These are phyloP conservation scores for Rostrohypoxylon terebratum DNA, from an alignment of 495 filamentous ascomycete genomes.

Conservation along the genomic window DNA sequence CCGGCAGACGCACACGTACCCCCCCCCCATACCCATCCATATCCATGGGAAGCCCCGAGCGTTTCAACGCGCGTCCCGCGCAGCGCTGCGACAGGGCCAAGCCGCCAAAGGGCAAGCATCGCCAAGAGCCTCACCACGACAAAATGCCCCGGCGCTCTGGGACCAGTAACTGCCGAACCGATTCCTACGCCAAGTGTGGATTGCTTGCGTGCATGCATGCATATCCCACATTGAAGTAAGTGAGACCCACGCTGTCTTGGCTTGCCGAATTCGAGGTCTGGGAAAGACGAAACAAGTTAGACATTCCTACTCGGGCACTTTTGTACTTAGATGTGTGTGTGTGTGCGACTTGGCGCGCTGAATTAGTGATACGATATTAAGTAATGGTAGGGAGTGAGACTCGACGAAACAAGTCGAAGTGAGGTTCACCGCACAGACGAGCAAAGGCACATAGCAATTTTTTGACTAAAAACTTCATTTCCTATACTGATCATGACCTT, in stretches of 20 bases:
- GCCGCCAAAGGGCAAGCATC: constrained; percentile 16
- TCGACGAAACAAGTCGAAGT: neutral
- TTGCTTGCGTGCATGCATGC: neutral
- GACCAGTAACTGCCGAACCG: constrained; percentile 26
- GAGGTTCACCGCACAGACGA: neutral
- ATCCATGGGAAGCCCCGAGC: constrained; percentile 9
- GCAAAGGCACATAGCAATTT: neutral
- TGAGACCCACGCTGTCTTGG: neutral
- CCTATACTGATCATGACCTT: neutral
- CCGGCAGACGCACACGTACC: neutral
- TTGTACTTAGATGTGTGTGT: neutral
- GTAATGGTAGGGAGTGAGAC: neutral
- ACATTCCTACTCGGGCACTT: constrained; percentile 1
- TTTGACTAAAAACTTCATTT: neutral
- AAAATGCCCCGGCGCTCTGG: constrained; percentile 10
- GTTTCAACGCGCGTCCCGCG: constrained; percentile 30
- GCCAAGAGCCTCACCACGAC: constrained; percentile 29
- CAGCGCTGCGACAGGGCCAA: constrained; percentile 40
- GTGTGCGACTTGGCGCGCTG: neutral
- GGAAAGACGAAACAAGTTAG: neutral
- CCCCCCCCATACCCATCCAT: constrained; percentile 3
- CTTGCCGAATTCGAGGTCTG: neutral
- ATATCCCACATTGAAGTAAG: constrained; percentile 3
- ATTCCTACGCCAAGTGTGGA: constrained; percentile 3
- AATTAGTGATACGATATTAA: neutral